Evolutionary conservation across 2,329 filamentous ascomycete species (phyloP), one percentile per base, ranked within the genome.

Genomic region (Fusarium pininemorale): DNA sequence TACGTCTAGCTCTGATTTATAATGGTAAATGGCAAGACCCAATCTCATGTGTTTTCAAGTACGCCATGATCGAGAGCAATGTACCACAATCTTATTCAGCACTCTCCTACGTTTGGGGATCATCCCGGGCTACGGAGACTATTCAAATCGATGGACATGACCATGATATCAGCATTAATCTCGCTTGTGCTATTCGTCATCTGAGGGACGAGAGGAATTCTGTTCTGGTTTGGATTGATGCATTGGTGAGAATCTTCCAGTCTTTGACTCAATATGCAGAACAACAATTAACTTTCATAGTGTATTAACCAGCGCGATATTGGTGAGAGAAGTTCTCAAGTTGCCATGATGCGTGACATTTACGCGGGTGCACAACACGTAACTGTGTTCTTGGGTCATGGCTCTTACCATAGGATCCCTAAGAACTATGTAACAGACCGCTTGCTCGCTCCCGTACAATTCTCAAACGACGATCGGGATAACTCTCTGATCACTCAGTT

Each of bases 221-320:
- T 24, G 1, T 45, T 6, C 7, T 45, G 11, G 3, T 45, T 18
- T 45, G 42, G 42, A 45, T 45, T 45, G 42, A 45, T 18, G 42
- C 42, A 26, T 45, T 45, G n/a, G 42, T 45, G 7, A 26, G 42
- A 18, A 44, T 0, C 0, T 16, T 44, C 15, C 10, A 8, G 15
- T 18, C 41, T 44, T 44, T 16, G 10, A 24, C 41, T 12, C 1
- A 44, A 4, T 12, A 44, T 18, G 1, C 0, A 5, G 8, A 1
- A 24, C 6, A 13, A 8, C 9, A 18, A 24, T 45, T 13, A 18
- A 45, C 3, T 45, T 26, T 13, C 16, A 4, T 18, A 45, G 42
- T 45, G 42, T 13, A 45, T 45, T 6, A 26, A 45, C 6, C 42
- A 45, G 4, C 0, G 16, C n/a, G 16, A 45, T 26, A 45, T 45